Percentiles rank a stretch among this genome's conserved stretches.
phyloP scores from a whole-genome alignment of 768 basidiomycete genomes.

The Phylloporus rhodoxanthus region DNA sequence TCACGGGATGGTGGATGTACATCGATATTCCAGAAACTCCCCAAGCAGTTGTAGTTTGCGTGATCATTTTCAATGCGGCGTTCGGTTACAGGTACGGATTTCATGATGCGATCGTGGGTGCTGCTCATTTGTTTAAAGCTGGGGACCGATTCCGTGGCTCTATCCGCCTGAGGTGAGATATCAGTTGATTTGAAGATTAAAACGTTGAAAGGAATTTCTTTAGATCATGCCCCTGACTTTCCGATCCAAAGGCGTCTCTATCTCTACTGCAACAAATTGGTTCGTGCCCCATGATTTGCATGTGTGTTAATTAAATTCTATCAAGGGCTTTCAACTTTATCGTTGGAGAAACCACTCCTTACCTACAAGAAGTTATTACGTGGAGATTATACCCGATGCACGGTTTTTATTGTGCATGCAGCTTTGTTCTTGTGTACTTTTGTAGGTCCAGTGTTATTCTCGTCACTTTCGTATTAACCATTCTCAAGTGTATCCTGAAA shows the following conservation, averaged over 20 bases:
- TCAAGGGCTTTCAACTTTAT: slow-evolving; percentile 76
- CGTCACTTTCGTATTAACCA: slow-evolving; percentile 5
- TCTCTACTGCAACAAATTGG: slow-evolving; percentile 87
- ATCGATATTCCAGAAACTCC: slow-evolving; percentile 83
- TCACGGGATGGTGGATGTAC: slow-evolving; percentile 92
- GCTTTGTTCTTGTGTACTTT: slow-evolving; percentile 82
- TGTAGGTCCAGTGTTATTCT: slow-evolving; percentile 39
- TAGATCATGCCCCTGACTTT: slow-evolving; percentile 87
- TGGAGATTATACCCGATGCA: slow-evolving; percentile 97
- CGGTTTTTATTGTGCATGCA: slow-evolving; percentile 84
- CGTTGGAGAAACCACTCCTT: slow-evolving; percentile 83
- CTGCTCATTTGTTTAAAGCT: slow-evolving; percentile 32
- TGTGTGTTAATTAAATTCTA: slow-evolving; percentile 9
- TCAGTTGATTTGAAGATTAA: not conserved
- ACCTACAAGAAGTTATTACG: slow-evolving; percentile 77
- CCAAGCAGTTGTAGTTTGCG: slow-evolving; percentile 79
- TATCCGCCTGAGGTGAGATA: slow-evolving; percentile 73
- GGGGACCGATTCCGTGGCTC: slow-evolving; percentile 86
- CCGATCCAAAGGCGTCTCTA: slow-evolving; percentile 91
- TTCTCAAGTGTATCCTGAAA: slow-evolving; percentile 72
- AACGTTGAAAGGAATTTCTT: slow-evolving; percentile 2
- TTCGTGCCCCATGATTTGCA: slow-evolving; percentile 8
- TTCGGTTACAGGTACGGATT: slow-evolving; percentile 73
- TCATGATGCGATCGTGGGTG: not conserved
- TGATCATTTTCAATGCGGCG: slow-evolving; percentile 89